phyloP scores from a whole-genome alignment of 1,139 yeast genomes.

The Diutina catenulata region DNA sequence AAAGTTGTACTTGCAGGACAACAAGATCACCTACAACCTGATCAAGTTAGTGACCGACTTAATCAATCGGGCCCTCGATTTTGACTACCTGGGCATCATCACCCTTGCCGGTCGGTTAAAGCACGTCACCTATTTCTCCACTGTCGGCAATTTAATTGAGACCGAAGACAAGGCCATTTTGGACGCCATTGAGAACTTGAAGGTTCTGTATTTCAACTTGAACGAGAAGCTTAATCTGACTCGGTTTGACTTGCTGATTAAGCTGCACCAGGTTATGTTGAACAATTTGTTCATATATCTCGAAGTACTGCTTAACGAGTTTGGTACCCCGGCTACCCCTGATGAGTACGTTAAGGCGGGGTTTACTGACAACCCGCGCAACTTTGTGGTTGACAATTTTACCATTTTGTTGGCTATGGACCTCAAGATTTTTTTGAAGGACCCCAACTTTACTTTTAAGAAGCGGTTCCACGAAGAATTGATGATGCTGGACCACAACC shows the following conservation, averaged over 20 bases:
- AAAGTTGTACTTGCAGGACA: constrained; percentile 31
- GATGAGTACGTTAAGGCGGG: constrained; percentile 38
- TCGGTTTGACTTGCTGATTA: constrained; percentile 27
- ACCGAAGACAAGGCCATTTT: constrained; percentile 25
- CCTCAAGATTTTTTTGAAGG: constrained; percentile 38
- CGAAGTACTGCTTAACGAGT: constrained; percentile 32
- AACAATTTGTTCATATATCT: constrained; percentile 28
- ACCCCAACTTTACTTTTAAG: constrained; percentile 44
- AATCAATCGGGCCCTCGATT: constrained; percentile 30
- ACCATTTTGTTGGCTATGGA: constrained; percentile 35
- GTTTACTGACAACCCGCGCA: constrained; percentile 31
- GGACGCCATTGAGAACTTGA: constrained; percentile 23
- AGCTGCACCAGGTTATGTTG: constrained; percentile 31
- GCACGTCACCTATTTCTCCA: constrained; percentile 32
- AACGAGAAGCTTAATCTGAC: constrained; percentile 26
- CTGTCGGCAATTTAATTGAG: constrained; percentile 28
- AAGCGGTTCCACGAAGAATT: constrained; percentile 49
- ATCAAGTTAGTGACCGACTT: constrained; percentile 37
- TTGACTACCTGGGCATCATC: constrained; percentile 27
- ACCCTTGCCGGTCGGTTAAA: constrained; percentile 34
- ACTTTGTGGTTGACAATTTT: constrained; percentile 31
- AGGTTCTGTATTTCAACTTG: constrained; percentile 24
- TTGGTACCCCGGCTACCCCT: constrained; percentile 33
- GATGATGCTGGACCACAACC: constrained; percentile 32
- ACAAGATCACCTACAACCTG: constrained; percentile 31